A percentile compares a stretch with the other conserved stretches of the same genome.
These are phyloP conservation scores for Elongisporangium prolatum DNA, from an alignment of 352 stramenopile species.

Conservation along the genomic window DNA sequence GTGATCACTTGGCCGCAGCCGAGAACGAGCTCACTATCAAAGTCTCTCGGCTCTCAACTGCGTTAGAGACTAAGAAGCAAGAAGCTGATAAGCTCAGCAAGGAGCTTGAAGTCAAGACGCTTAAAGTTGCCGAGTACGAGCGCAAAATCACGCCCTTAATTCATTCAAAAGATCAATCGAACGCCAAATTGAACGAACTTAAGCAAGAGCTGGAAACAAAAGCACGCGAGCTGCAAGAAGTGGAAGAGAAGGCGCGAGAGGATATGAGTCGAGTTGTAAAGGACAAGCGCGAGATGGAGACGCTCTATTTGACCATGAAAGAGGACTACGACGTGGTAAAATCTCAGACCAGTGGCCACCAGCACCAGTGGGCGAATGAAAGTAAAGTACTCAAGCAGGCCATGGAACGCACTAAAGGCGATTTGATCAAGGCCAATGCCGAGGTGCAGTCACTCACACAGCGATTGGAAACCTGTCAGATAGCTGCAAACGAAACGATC, in stretches of 20 bases:
- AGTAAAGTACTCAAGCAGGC: constrained; percentile 36
- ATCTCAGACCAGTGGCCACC: constrained; percentile 28
- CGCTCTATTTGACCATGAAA: constrained; percentile 32
- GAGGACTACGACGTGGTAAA: constrained; percentile 45
- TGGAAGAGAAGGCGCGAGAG: constrained; percentile 44
- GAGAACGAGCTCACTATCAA: constrained; percentile 29
- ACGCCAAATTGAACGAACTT: constrained; percentile 46
- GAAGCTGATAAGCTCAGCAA: constrained; percentile 51
- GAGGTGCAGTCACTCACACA: constrained; percentile 43
- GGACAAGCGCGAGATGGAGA: constrained; percentile 59
- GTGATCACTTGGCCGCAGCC: constrained; percentile 19
- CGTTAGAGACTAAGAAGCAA: constrained; percentile 55
- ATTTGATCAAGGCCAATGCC: constrained; percentile 34
- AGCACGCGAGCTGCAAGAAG: constrained; percentile 36
- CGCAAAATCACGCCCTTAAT: constrained; percentile 48
- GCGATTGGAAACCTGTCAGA: constrained; percentile 46
- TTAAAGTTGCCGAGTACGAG: constrained; percentile 49
- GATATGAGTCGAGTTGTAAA: constrained; percentile 37
- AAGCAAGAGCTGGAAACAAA: constrained; percentile 55
- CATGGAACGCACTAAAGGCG: constrained; percentile 51
- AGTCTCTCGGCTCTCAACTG: constrained; percentile 16
- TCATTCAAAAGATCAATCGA: constrained; percentile 46
- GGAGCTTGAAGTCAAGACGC: constrained; percentile 39
- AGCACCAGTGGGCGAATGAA: constrained; percentile 46
- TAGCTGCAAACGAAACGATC: constrained; percentile 60